Evolutionary conservation across 225 moss, liverwort and hornwort species (phyloP), one percentile per base, ranked within the genome.

Genomic region (Antitrichia curtipendula): DNA sequence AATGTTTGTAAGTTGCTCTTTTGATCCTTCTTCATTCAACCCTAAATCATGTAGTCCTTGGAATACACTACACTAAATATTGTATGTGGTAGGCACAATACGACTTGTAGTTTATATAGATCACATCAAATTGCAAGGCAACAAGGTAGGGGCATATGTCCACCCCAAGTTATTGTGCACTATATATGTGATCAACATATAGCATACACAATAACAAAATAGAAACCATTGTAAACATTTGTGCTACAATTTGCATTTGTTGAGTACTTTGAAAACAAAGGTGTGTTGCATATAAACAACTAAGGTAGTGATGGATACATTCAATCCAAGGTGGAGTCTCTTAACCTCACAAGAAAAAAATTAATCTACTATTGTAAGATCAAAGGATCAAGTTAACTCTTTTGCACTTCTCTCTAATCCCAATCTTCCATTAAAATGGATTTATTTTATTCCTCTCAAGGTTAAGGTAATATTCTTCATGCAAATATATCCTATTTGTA

Each of bases 71-170:
- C 21, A 65, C n/a, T 36, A 12, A 65, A n/a, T n/a, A 21, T 20
- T 65, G 11, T 21, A 20, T n/a, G 20, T 5, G 2, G 3, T 36
- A n/a, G n/a, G n/a, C n/a, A 36, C 10, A 1, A 11, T 36, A 65
- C 0, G 8, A 36, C 12, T 36, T 65, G 6, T 11, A 20, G 11
- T 65, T 0, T 1, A 0, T 36, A 11, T n/a, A 65, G 6, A 65
- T n/a, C 3, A 38, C 18, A 68, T 22, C 13, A 38, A 68, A 68
- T 38, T 13, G 7, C 22, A 38, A 12, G 38, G 22, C 38, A 7
- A 23, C 22, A 68, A 68, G 6, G 23, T 66, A 68, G 38, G 23
- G 23, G 21, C 38, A 38, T 11, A 13, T 68, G 23, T 68, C 38
- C 12, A 22, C 38, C 7, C 2, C 4, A 38, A 34, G 36, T 64